Base-by-base conservation (phyloP, 2,329 filamentous ascomycete species). In the Beauveria caledonica region DNA sequence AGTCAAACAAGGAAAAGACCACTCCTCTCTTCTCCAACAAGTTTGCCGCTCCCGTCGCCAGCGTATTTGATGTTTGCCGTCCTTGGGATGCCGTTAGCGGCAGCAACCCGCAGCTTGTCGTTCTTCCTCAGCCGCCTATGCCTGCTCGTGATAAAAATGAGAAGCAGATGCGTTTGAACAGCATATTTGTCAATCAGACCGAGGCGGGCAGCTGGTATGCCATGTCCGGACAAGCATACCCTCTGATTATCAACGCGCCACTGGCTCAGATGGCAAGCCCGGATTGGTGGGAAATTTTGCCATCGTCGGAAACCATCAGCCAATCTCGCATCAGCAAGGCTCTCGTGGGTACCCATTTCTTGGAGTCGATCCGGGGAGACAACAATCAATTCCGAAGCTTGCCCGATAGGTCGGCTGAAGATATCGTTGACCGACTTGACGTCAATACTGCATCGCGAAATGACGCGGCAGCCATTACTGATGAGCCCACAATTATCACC, bases 121-220 rank as follows among this genome's bases (percentile, higher is more conserved):
- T 96, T 11, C 83, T 99, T 5, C 90, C 93, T 1, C 94, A 97
- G 69, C 94, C 94, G 0, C 78, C 85, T 23, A 85, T 90, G 66
- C 86, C 82, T 2, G 71, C 76, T 3, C 74, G 76, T 19, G 78
- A 84, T 56, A 76, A 79, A n/a, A 72, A 76, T 2, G 74, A 75
- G 17, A 76, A 75, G 27, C 77, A 80, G 40, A 78, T 82, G 51
- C 79, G 86, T 36, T 81, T 80, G 64, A 80, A 82, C 63, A 86
- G 84, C 60, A 86, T 97, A 0, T 96, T 94, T 69, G 81, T 97
- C 62, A 96, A 97, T 70, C 88, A 87, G 66, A 97, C 92, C 1
- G 84, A 89, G 60, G 78, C 80, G n/a, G 93, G 92, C 33, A 89
- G 89, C 63, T 97, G 93, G 92, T 99, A 93, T 72, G 94, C 92